These are phyloP conservation scores for Rubia occidens DNA, from an alignment of 305 asterid genomes.

Conservation along the genomic window DNA sequence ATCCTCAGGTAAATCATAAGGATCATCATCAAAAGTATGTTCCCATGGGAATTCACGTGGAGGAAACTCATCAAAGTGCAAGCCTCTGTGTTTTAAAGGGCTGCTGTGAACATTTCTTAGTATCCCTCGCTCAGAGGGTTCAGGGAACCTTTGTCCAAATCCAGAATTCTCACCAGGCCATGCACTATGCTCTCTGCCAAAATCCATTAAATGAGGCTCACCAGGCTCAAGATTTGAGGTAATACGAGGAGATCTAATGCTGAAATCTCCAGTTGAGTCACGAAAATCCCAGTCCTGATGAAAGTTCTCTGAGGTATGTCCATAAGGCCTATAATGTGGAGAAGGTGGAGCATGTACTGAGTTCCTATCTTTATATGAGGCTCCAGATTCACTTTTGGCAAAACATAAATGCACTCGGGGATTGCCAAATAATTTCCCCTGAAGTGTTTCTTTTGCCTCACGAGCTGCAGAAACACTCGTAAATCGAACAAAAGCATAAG, in stretches of 20 bases:
- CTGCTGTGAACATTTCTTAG: slow-evolving; percentile 31
- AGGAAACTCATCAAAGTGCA: slow-evolving; percentile 46
- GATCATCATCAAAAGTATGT: slow-evolving; percentile 52
- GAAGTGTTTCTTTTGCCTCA: slow-evolving; percentile 76
- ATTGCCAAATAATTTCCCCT: slow-evolving; percentile 79
- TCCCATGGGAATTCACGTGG: slow-evolving; percentile 39
- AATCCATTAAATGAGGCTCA: slow-evolving; percentile 30
- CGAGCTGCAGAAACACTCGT: slow-evolving; percentile 55
- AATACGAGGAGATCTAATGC: slow-evolving; percentile 47
- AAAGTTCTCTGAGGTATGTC: slow-evolving; percentile 37
- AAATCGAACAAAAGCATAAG: slow-evolving; percentile 83
- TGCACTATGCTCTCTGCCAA: slow-evolving; percentile 31
- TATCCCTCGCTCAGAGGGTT: slow-evolving; percentile 33
- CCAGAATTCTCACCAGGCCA: slow-evolving; percentile 42
- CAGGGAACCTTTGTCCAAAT: slow-evolving; percentile 39
- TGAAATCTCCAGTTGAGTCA: slow-evolving; percentile 36
- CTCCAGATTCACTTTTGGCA: slow-evolving; percentile 62
- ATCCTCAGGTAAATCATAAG: slow-evolving; percentile 94
- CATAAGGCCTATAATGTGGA: slow-evolving; percentile 40
- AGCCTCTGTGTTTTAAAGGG: slow-evolving; percentile 40
- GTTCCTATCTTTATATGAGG: slow-evolving; percentile 54
- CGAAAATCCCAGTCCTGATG: slow-evolving; percentile 43
- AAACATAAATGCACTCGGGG: slow-evolving; percentile 86
- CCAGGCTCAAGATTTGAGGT: slow-evolving; percentile 35
- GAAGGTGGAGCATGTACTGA: slow-evolving; percentile 43